These are phyloP conservation scores for Fusarium newnesense DNA, from an alignment of 2,329 filamentous ascomycete genomes.

Conservation along the genomic window DNA sequence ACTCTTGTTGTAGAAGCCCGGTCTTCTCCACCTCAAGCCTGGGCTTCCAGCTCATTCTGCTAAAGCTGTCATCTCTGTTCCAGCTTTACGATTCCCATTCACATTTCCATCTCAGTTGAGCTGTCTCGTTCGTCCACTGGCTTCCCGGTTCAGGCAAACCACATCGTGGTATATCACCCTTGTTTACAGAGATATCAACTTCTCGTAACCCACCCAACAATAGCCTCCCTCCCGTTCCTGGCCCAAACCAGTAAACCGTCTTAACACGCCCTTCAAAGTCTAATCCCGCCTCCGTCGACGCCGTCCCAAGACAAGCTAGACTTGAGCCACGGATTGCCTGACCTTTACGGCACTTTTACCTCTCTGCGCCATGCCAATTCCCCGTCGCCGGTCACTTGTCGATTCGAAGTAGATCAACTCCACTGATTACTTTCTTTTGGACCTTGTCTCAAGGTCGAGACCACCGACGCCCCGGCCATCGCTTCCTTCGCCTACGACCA, in stretches of 20 bases:
- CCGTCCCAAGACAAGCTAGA: conserved; percentile 38
- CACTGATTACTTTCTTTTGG: conserved; percentile 18
- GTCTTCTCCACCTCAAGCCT: conserved; percentile 8
- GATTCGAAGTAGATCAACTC: conserved; percentile 33
- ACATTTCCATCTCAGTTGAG: background rate
- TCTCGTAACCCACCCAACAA: background rate
- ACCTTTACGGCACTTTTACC: conserved; percentile 28
- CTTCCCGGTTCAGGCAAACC: background rate
- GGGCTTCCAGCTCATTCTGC: conserved; percentile 3
- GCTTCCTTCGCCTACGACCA: conserved; percentile 14
- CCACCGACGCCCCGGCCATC: conserved; percentile 13
- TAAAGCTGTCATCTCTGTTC: conserved; percentile 3
- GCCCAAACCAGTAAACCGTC: conserved; percentile 14
- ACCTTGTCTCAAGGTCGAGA: conserved; percentile 27
- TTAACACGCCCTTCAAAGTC: conserved; percentile 32
- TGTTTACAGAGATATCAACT: background rate
- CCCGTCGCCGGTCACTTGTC: conserved; percentile 31
- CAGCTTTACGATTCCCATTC: background rate
- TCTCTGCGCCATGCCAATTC: conserved; percentile 40
- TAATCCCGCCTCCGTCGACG: conserved; percentile 34
- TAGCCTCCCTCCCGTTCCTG: conserved; percentile 18
- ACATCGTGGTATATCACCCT: background rate
- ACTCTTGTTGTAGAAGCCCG: background rate
- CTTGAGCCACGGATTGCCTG: conserved; percentile 28
- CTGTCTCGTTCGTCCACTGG: background rate